These are phyloP conservation scores for Dendrobium officinale DNA, from an alignment of 106 monocot species.

Conservation along the genomic window DNA sequence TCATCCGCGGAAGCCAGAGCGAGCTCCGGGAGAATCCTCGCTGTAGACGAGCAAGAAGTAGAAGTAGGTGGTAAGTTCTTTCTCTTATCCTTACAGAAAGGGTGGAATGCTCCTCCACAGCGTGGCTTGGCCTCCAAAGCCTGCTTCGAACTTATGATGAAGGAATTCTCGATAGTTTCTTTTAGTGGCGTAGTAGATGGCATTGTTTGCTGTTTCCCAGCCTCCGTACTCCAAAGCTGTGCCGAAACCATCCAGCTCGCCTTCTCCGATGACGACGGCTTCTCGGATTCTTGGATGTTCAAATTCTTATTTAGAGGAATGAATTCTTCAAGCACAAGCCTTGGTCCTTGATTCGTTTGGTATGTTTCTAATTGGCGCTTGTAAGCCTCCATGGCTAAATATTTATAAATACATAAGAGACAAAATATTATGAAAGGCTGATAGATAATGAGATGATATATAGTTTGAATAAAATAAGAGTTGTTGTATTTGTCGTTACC, in stretches of 20 bases:
- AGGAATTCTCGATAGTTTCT: neutral
- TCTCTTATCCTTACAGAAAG: conserved; percentile 54
- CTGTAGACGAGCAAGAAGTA: neutral
- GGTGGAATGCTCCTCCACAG: conserved; percentile 68
- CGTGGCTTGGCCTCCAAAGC: conserved; percentile 3
- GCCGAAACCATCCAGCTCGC: conserved; percentile 84
- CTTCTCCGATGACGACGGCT: conserved; percentile 31
- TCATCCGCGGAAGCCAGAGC: conserved; percentile 29
- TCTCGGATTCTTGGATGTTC: conserved; percentile 20
- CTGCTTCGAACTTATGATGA: conserved; percentile 16
- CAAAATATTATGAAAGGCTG: no score
- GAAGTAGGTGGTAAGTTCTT: neutral
- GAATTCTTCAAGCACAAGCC: conserved; percentile 71
- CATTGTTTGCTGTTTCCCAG: conserved; percentile 2
- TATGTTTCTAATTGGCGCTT: conserved; percentile 47
- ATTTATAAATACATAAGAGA: no score
- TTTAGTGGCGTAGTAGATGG: conserved; percentile 12
- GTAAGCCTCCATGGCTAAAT: conserved; percentile 63
- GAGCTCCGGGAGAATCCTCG: conserved; percentile 33
- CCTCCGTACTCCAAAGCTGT: conserved; percentile 61
- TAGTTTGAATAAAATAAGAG: neutral
- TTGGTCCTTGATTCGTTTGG: conserved; percentile 17
- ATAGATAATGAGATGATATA: no score
- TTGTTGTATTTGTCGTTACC: conserved; percentile 21
- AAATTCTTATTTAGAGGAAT: conserved; percentile 46